Conservation (phyloP, 306 rosid genomes). For the Dryas alaskensis region DNA sequence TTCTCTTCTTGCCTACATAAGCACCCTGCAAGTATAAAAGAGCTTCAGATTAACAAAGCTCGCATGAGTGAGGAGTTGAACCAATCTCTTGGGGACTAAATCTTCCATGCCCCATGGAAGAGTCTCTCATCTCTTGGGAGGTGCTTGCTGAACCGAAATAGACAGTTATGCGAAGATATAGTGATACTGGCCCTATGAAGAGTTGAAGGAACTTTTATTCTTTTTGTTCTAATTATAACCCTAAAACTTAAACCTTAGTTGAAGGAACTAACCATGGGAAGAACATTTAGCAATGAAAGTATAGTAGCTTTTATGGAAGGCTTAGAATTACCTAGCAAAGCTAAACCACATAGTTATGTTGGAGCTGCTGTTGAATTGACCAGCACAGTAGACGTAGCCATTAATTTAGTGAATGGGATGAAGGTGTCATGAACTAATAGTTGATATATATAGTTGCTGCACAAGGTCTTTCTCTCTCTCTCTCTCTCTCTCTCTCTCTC, state of each 20-base stretch:
- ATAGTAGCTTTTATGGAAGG: conserved; percentile 68
- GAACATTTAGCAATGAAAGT: conserved; percentile 68
- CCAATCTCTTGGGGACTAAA: conserved; percentile 55
- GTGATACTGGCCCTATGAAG: conserved; percentile 92
- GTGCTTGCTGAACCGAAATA: conserved; percentile 97
- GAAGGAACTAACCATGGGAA: conserved; percentile 83
- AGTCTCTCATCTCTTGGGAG: conserved; percentile 66
- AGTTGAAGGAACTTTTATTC: conserved; percentile 26
- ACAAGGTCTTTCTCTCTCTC: not conserved
- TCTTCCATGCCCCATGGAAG: too few relatives aligned
- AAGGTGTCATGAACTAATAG: conserved; percentile 13
- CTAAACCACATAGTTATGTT: conserved; percentile 69
- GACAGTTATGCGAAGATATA: conserved; percentile 92
- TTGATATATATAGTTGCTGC: conserved; percentile 7
- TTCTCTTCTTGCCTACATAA: conserved; percentile 87
- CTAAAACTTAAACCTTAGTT: too few relatives aligned
- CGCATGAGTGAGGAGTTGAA: conserved; percentile 76
- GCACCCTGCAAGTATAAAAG: conserved; percentile 71
- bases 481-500: not conserved
- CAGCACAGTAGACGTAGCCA: conserved; percentile 42
- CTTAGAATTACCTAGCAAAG: conserved; percentile 60
- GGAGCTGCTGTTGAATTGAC: conserved; percentile 89
- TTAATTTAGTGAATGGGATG: conserved; percentile 30
- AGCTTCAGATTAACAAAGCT: conserved; percentile 88
- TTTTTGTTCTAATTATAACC: too few relatives aligned